Conservation (phyloP, 2,329 filamentous ascomycete genomes). For the Incumbomyces delicatus region DNA sequence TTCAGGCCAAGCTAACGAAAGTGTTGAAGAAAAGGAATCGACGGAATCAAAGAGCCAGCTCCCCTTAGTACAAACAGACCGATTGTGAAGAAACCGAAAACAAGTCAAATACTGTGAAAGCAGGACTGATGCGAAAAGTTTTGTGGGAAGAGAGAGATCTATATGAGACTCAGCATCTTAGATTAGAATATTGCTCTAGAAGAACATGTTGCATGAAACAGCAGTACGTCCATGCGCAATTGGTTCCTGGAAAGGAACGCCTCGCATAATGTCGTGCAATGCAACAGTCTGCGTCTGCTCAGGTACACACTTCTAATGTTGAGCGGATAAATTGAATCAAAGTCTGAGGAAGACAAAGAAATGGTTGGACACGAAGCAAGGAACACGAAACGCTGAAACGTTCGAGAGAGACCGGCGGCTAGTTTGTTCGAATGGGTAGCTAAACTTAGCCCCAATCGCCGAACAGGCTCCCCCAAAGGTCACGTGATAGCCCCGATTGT, state of each 20-base stretch:
- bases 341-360: not conserved
- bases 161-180: too few species aligned
- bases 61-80: not conserved
- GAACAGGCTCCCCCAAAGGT: not conserved
- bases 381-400: slow-evolving; percentile 1
- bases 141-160: not conserved
- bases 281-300: not conserved
- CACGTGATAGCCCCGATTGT: not conserved
- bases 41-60: slow-evolving; percentile 1
- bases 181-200: too few species aligned
- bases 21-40: not conserved
- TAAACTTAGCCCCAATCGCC: slow-evolving; percentile 5
- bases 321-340: not conserved
- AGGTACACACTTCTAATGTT: too few species aligned
- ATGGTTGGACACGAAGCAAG: slow-evolving; percentile 9
- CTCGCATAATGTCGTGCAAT: too few species aligned
- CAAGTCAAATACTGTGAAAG: not conserved
- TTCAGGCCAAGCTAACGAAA: too few species aligned
- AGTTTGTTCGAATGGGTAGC: too few species aligned
- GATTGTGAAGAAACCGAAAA: not conserved
- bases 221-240: not conserved
- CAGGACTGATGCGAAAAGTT: not conserved
- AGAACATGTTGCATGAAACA: too few species aligned
- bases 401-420: too few species aligned
- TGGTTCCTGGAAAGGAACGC: not conserved